Conservation (phyloP, 164 flowering plant species). For the Annona cherimola region DNA sequence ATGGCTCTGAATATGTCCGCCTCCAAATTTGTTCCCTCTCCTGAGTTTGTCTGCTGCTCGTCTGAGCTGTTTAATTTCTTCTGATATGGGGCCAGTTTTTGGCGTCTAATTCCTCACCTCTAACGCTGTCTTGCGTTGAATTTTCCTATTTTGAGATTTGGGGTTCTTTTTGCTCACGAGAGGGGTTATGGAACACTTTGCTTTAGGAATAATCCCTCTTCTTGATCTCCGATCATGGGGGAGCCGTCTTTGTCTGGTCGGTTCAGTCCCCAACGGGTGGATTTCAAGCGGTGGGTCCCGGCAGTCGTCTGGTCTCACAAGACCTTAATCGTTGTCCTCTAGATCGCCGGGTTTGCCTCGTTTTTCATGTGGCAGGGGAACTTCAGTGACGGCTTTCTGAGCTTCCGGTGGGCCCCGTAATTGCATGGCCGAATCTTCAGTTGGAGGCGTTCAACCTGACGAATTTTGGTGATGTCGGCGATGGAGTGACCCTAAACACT, state of each 20-base stretch:
- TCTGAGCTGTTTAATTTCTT: no score
- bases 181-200: no score
- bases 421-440: conserved; percentile 44
- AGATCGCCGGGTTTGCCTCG: conserved; percentile 57
- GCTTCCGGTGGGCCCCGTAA: conserved; percentile 26
- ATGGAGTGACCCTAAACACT: conserved; percentile 74
- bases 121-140: no score
- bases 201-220: no score
- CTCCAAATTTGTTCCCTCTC: no score
- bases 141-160: no score
- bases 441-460: conserved; percentile 64
- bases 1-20: no score
- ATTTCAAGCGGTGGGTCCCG: conserved; percentile 42
- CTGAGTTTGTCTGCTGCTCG: no score
- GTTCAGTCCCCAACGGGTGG: conserved; percentile 32
- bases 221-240: neutral
- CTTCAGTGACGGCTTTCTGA: conserved; percentile 31
- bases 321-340: conserved; percentile 50
- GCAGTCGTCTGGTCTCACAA: conserved; percentile 49
- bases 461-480: conserved; percentile 89
- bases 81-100: no score
- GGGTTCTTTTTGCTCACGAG: no score
- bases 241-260: conserved; percentile 1
- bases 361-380: conserved; percentile 68
- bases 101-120: no score